phyloP scores from a whole-genome alignment of 2,329 filamentous ascomycete species.

The Bipolaris cookei region DNA sequence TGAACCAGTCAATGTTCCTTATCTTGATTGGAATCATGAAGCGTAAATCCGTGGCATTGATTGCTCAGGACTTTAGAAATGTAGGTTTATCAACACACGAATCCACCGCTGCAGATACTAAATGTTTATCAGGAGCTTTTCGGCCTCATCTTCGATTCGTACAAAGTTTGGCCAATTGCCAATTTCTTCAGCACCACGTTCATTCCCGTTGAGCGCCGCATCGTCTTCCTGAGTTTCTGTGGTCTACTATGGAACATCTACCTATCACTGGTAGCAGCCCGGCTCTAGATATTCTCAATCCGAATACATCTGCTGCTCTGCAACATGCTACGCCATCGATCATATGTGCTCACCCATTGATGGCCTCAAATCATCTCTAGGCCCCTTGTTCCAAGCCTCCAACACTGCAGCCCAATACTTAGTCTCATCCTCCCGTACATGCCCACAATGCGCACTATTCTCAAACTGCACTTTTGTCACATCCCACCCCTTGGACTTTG shows the following conservation, averaged over 20 bases:
- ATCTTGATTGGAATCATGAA: constrained; percentile 63
- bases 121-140: constrained; percentile 34
- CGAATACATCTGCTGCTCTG: constrained; percentile 1
- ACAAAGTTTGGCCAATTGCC: constrained; percentile 75
- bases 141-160: constrained; percentile 62
- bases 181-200: constrained; percentile 74
- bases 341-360: background rate
- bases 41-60: constrained; percentile 42
- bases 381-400: constrained; percentile 38
- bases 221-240: constrained; percentile 73
- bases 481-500: constrained; percentile 57
- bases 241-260: constrained; percentile 78
- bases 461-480: constrained; percentile 62
- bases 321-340: background rate
- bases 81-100: constrained; percentile 38
- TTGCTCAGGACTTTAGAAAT: constrained; percentile 42
- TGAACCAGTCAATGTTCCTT: constrained; percentile 71
- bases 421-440: constrained; percentile 63
- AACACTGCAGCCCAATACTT: constrained; percentile 63
- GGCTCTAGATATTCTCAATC: constrained; percentile 28
- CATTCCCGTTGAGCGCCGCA: constrained; percentile 71
- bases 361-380: constrained; percentile 1
- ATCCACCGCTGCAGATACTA: constrained; percentile 27
- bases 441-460: constrained; percentile 65
- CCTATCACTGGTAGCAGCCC: constrained; percentile 66